Evolutionary conservation across 768 basidiomycete genomes (phyloP).

Genomic region (Pleurotus tuber-regium): DNA sequence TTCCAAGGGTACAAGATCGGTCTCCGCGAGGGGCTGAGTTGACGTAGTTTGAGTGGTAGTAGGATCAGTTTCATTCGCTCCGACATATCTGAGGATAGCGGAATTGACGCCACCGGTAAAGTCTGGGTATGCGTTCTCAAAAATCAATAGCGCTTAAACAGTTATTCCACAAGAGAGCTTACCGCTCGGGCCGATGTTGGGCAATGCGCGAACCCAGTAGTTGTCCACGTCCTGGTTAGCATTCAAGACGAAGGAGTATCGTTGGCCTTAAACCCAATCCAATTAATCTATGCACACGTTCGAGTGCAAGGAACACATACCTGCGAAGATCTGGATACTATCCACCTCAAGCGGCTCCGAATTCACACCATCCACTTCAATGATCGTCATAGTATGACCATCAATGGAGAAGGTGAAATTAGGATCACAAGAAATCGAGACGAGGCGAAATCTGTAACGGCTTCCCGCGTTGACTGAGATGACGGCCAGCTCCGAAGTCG

Average conservation of each 20-base stretch:
- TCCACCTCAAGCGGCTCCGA: constrained; percentile 33
- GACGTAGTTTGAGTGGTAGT: constrained; percentile 16
- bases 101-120: constrained; percentile 35
- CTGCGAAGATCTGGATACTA: constrained; percentile 33
- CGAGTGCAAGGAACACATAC: constrained; percentile 25
- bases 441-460: constrained; percentile 54
- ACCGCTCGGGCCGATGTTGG: constrained; percentile 1
- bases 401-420: constrained; percentile 43
- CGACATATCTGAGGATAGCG: constrained; percentile 38
- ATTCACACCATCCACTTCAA: constrained; percentile 39
- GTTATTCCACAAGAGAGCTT: background rate
- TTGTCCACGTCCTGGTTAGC: constrained; percentile 38
- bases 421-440: constrained; percentile 50
- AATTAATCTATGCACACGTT: too few species aligned
- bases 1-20: constrained; percentile 18
- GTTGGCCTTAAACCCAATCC: too few species aligned
- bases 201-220: constrained; percentile 34
- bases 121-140: too few species aligned
- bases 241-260: constrained; percentile 40
- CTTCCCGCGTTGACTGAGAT: constrained; percentile 37
- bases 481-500: constrained; percentile 36
- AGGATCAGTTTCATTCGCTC: constrained; percentile 29
- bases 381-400: constrained; percentile 36
- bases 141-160: background rate
- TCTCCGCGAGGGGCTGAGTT: constrained; percentile 25